Base-by-base conservation (phyloP, 768 basidiomycete species). In the Pisolithus microcarpus region DNA sequence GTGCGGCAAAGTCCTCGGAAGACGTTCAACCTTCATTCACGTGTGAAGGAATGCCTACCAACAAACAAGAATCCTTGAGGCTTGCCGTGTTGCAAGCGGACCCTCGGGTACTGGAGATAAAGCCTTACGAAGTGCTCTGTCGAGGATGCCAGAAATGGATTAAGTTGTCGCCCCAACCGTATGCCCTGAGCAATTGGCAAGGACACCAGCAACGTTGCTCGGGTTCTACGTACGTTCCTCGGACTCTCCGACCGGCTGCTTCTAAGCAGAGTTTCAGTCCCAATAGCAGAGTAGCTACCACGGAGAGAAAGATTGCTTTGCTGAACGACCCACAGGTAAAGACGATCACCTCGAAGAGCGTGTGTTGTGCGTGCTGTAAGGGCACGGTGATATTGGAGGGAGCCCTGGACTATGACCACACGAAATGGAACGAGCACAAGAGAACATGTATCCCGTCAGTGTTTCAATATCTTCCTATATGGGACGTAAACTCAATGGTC, bases 371-470 rank as follows among this genome's bases (percentile, higher is more conserved):
- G 15, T 60, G 67, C 8, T 88, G 85, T 64, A 70, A 70, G 31
- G 54, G 49, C n/a, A 65, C 58, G 38, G 69, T 87, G 46, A 55
- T 52, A 10, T 62, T 82, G 45, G 72, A 69, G 23, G 74, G 77
- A 3, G 74, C 75, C 26, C 67, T 68, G n/a, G 80, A 84, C 19
- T 87, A 81, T 55, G 77, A 81, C 53, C 62, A 85, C 44, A 69
- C 73, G 13, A 74, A 65, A 46, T 88, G 85, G 85, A 72, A 76
- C 40, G 74, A 73, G 38, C 85, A 88, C 59, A 87, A 86, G 62
- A 52, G 58, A 9, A 62, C 54, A 8, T 85, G 85, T 65, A 62
- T 66, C 46, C 62, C 57, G 73, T 73, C 31, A 56, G 70, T 66
- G 40, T 9, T 30, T 52, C 36, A 6, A 23, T n/a, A 42, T 47